A percentile compares a stretch with the other conserved stretches of the same genome.
phyloP scores from a whole-genome alignment of 768 basidiomycete genomes.

The Agaricus bisporus region DNA sequence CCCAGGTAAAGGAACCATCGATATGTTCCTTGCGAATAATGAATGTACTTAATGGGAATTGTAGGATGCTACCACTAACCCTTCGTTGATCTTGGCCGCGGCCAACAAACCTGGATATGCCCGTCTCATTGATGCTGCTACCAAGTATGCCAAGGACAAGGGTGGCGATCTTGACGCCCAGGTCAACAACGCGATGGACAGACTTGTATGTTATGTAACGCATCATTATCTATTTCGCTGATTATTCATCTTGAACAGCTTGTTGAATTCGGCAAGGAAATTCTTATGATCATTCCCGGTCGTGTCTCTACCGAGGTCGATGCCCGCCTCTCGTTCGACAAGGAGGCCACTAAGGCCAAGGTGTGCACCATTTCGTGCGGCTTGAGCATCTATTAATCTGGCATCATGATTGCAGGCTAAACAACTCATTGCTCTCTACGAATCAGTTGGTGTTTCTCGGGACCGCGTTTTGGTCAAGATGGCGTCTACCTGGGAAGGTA shows the following conservation, averaged over 20 bases:
- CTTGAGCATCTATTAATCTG: conserved; percentile 7
- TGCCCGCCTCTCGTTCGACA: conserved; percentile 95
- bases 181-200: conserved; percentile 76
- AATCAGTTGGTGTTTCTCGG: conserved; percentile 87
- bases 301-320: conserved; percentile 99
- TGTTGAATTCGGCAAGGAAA: conserved; percentile 96
- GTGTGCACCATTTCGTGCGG: conserved; percentile 23
- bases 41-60: background rate
- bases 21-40: background rate
- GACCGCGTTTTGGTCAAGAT: conserved; percentile 99
- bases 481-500: conserved; percentile 99
- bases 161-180: conserved; percentile 74
- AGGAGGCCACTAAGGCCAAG: conserved; percentile 87
- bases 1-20: conserved; percentile 48
- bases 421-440: conserved; percentile 90
- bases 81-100: conserved; percentile 89
- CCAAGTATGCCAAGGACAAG: conserved; percentile 73
- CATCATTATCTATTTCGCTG: background rate
- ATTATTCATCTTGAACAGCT: conserved; percentile 45
- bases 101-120: conserved; percentile 86
- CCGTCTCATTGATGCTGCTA: conserved; percentile 70
- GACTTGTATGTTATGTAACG: conserved; percentile 57
- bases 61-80: conserved; percentile 98
- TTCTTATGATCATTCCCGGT: conserved; percentile 92
- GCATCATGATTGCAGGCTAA: conserved; percentile 43